phyloP scores from a whole-genome alignment of 2,329 filamentous ascomycete species.

The Aspergillus pseudoglaucus region DNA sequence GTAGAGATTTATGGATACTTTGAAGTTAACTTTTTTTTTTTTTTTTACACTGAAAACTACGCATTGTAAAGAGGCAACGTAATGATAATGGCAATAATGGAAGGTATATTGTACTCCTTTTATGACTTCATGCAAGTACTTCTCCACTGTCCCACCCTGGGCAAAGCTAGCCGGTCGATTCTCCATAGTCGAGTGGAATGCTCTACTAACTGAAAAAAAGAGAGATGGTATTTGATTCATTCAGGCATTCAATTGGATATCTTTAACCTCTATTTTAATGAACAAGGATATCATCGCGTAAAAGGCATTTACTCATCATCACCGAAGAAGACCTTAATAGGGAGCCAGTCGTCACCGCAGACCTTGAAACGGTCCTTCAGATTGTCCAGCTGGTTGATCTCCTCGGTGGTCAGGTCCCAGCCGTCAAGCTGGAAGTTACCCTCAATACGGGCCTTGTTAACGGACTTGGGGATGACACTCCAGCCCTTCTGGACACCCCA shows the following conservation, averaged over 20 bases:
- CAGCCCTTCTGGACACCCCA: slow-evolving; percentile 72
- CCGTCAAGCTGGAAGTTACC: slow-evolving; percentile 71
- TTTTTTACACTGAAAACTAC: background rate
- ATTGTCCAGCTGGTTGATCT: slow-evolving; percentile 61
- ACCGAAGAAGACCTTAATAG: slow-evolving; percentile 73
- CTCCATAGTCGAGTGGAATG: background rate
- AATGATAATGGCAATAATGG: background rate
- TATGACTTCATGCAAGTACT: background rate
- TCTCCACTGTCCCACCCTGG: background rate
- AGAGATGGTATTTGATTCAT: background rate
- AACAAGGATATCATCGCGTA: slow-evolving; percentile 12
- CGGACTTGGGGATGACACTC: slow-evolving; percentile 80
- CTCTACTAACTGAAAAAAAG: background rate
- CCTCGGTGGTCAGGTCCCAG: slow-evolving; percentile 65
- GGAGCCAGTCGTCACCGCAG: slow-evolving; percentile 65
- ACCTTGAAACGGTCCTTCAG: slow-evolving; percentile 76
- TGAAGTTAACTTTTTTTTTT: background rate
- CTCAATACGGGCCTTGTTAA: slow-evolving; percentile 66
- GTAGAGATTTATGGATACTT: background rate
- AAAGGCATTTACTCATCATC: slow-evolving; percentile 62
- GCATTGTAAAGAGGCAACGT: background rate
- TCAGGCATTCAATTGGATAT: slow-evolving; percentile 14
- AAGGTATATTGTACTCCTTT: background rate
- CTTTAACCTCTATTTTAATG: slow-evolving; percentile 16
- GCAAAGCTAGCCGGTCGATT: background rate